Evolutionary conservation across 1,284 basidiomycete species (phyloP), one percentile per base, ranked within the genome.

Genomic region (Schizopora paradoxa): DNA sequence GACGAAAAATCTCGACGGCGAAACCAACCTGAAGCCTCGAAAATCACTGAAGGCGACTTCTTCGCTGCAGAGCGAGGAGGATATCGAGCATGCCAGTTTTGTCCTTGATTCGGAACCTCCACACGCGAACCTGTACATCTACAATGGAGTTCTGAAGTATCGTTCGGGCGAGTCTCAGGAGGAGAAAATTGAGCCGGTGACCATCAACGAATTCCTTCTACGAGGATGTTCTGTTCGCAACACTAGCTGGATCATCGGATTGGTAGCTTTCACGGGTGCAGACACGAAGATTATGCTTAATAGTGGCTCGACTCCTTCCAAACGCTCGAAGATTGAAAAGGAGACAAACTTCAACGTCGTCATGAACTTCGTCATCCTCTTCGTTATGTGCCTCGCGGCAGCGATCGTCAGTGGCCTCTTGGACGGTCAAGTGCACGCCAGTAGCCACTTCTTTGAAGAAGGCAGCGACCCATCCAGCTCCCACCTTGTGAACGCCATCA

Each of bases 271-370:
- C 65, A 99, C 95, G 0, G 95, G 95, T 25, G 77, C 81, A 2
- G 94, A 99, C 66, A 94, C 94, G 41, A 99, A 98, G 76, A 98
- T 98, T 61, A 95, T 98, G 88, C 69, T 97, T 54, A 99, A 98
- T 58, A 90, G 90, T 29, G 92, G 92, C 19, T 85, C 83, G 13
- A 93, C 91, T 0, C 91, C 91, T 0, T 91, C 89, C 14, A 98
- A 98, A 61, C 86, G 91, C 46, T 88, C 85, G 58, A 97, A 96
- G 73, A 96, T 98, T 60, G 93, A 97, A 68, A 87, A 82, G 68
- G 94, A 98, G 72, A 98, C 95, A n/a, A 97, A 96, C 64, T 95
- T 93, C 74, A 97, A 97, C 61, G 94, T 98, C 55, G 70, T 94
- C 44, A 89, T 95, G 72, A 98, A 98, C 67, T 97, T 98, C 60